Evolutionary conservation across 225 moss, liverwort and hornwort genomes (phyloP).

Genomic region (Rhytidiadelphus loreus): DNA sequence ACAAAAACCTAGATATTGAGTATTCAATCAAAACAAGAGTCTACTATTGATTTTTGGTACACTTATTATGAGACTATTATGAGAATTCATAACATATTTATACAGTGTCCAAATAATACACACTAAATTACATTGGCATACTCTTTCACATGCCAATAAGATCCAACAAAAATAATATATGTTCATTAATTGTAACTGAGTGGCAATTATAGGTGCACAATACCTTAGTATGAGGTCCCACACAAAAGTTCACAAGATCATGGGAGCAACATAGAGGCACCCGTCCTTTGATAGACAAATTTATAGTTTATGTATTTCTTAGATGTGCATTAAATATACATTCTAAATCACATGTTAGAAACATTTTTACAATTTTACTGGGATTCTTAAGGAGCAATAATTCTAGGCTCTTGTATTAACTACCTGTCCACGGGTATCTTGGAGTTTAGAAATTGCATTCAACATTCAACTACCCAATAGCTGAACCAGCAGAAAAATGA

Average conservation of each 20-base stretch:
- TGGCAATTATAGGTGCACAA: not conserved
- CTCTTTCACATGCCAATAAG: too few relatives aligned
- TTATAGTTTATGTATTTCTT: too few relatives aligned
- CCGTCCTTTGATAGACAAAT: not conserved
- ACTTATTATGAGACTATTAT: not conserved
- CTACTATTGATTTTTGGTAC: not conserved
- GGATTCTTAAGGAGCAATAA: not conserved
- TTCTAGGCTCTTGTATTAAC: not conserved
- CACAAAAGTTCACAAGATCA: not conserved
- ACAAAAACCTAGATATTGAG: too few relatives aligned
- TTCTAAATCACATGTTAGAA: not conserved
- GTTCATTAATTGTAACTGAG: too few relatives aligned
- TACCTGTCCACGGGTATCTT: too few relatives aligned
- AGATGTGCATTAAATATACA: not conserved
- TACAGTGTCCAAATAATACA: not conserved
- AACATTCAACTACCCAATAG: not conserved
- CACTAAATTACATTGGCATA: fast-evolving
- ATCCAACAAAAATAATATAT: not conserved
- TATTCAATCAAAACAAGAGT: not conserved
- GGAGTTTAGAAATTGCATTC: not conserved
- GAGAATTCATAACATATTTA: not conserved
- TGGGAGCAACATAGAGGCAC: not conserved
- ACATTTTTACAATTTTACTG: not conserved
- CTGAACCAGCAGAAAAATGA: not conserved
- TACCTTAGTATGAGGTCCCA: not conserved